These are phyloP conservation scores for Phalaenopsis equestris DNA, from an alignment of 106 monocot genomes.

Conservation along the genomic window DNA sequence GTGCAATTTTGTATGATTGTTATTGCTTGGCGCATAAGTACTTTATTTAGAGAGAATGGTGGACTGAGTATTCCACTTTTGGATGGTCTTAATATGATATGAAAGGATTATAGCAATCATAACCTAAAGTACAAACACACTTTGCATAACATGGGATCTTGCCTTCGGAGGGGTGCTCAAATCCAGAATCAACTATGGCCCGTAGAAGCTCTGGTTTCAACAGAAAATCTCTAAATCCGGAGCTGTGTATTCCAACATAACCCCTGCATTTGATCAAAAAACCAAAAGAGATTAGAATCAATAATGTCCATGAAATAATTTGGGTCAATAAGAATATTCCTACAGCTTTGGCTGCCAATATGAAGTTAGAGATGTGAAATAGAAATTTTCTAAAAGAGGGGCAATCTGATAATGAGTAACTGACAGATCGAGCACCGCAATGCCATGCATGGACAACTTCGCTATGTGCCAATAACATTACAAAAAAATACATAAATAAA, in stretches of 20 bases:
- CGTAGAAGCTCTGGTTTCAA: slow-evolving; percentile 98
- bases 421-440: no score
- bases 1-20: no score
- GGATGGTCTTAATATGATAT: no score
- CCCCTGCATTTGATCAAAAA: slow-evolving; percentile 42
- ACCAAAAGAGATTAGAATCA: neutral
- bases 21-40: no score
- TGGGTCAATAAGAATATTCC: neutral
- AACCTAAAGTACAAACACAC: neutral
- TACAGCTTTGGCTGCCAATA: neutral
- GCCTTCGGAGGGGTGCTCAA: slow-evolving; percentile 99
- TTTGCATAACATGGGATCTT: slow-evolving; percentile 15
- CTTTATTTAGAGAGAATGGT: no score
- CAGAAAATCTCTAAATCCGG: slow-evolving; percentile 97
- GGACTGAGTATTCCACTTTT: no score
- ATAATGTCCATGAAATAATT: neutral
- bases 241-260: slow-evolving; percentile 98
- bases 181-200: slow-evolving; percentile 95
- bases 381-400: no score
- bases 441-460: no score
- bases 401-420: no score
- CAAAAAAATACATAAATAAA: no score
- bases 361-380: neutral
- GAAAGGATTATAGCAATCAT: neutral
- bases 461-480: no score